A percentile compares a stretch with the other conserved stretches of the same genome.
phyloP scores from a whole-genome alignment of 306 rosid species.

The Lathyrus sativus region DNA sequence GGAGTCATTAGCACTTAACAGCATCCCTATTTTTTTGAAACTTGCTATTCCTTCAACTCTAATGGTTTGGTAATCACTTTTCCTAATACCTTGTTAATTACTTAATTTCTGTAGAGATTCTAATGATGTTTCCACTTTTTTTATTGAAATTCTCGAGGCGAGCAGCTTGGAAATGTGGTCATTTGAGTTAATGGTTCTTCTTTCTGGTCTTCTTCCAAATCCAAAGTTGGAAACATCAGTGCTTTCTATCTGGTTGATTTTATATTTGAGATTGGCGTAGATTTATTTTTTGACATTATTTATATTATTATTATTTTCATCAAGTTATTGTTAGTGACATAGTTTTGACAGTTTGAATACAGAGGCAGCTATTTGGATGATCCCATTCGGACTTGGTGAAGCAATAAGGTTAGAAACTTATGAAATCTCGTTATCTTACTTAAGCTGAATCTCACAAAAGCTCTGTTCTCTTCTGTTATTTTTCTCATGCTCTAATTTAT shows the following conservation, averaged over 20 bases:
- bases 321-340: not conserved
- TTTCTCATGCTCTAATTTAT: not conserved
- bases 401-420: constrained; percentile 1
- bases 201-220: constrained; percentile 38
- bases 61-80: constrained; percentile 70
- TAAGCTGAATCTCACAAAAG: too few species aligned
- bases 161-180: constrained; percentile 72
- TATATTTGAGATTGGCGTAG: not conserved
- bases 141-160: not conserved
- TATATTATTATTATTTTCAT: not conserved
- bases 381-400: constrained; percentile 4
- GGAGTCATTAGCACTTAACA: constrained; percentile 48
- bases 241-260: constrained; percentile 60
- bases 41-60: constrained; percentile 80
- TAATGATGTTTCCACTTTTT: not conserved
- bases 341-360: constrained; percentile 7
- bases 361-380: not conserved
- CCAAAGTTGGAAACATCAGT: constrained; percentile 60
- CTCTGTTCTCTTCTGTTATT: not conserved
- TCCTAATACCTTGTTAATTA: not conserved
- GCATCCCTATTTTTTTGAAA: constrained; percentile 48
- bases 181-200: constrained; percentile 61
- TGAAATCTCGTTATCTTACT: too few species aligned
- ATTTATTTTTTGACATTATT: not conserved
- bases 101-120: too few species aligned